Conservation (phyloP, 1,139 yeast species). For the Pichia sp. region DNA sequence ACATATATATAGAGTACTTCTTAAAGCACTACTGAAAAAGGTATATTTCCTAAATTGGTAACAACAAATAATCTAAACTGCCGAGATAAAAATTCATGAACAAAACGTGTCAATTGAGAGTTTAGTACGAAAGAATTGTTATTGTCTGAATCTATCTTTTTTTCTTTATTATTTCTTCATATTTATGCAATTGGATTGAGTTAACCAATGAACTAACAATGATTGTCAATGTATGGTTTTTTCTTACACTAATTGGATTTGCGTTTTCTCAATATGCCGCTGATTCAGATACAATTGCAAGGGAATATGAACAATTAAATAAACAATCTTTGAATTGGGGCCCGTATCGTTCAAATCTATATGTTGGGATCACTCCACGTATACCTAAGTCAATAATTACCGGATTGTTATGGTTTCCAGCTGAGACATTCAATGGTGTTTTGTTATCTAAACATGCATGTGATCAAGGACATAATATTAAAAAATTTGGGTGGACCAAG, state of each 20-base stretch:
- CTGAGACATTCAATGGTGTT: constrained; percentile 54
- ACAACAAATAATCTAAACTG: too few species aligned
- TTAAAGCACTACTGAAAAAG: too few species aligned
- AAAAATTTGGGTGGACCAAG: constrained; percentile 75
- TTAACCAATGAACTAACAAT: too few species aligned
- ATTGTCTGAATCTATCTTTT: too few species aligned
- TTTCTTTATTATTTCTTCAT: too few species aligned
- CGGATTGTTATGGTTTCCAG: constrained; percentile 88
- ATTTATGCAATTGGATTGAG: too few species aligned
- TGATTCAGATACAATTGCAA: constrained; percentile 6
- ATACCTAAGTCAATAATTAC: constrained; percentile 69
- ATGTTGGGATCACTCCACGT: constrained; percentile 80
- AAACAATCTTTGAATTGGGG: constrained; percentile 71
- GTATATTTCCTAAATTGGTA: too few species aligned
- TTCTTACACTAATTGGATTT: background rate
- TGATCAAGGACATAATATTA: constrained; percentile 67
- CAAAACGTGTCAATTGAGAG: too few species aligned
- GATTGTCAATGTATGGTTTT: background rate
- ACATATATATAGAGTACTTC: too few species aligned
- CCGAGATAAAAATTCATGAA: too few species aligned
- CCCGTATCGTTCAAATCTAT: constrained; percentile 82
- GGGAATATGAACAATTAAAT: constrained; percentile 29
- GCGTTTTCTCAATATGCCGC: constrained; percentile 1
- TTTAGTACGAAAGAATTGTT: too few species aligned
- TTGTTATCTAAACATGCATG: constrained; percentile 68